Evolutionary conservation across 495 filamentous ascomycete species (phyloP), one percentile per base, ranked within the genome.

Genomic region (Stereocaulon alpinum): DNA sequence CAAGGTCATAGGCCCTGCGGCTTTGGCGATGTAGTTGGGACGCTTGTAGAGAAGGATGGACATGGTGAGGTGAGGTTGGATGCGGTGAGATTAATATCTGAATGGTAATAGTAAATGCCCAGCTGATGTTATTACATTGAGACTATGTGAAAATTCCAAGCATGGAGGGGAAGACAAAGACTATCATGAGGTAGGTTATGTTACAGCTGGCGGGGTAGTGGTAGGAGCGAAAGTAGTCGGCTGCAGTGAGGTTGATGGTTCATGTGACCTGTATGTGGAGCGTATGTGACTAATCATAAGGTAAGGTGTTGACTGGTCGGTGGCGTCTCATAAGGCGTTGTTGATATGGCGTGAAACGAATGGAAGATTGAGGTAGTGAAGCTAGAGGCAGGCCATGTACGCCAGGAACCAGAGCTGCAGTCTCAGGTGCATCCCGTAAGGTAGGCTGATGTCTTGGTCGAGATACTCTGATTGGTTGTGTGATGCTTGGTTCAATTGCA

Each of bases 31-130:
- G 52, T 67, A 68, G 52, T 68, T 66, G 18, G 69, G 69, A 17
- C 69, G 62, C n/a, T 60, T 61, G 34, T 71, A 71, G 51, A 69
- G 69, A 15, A 71, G 67, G 37, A 71, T 24, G 10, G 68, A 70
- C 68, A 70, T 70, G 24, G 34, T 59, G 62, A 41, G 37, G 30
- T 18, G 7, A 22, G n/a, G 20, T 24, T 24, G 24, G 24, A 3
- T 29, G 15, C 11, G 40, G 15, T 18, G 27, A 34, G 24, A 27
- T 9, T 14, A 22, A 11, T 42, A 48, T 15, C 12, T 12, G 17
- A 52, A 40, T 18, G 52, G 53, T 55, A 12, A 40, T 37, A 41
- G 44, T 55, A 20, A 55, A 22, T 27, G 24, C 40, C 49, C 18
- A 10, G 32, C 32, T 3, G 5, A 18, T 18, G n/a, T 30, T 14